phyloP scores from a whole-genome alignment of 805 yeast species.

The Monosporozyma solicola region DNA sequence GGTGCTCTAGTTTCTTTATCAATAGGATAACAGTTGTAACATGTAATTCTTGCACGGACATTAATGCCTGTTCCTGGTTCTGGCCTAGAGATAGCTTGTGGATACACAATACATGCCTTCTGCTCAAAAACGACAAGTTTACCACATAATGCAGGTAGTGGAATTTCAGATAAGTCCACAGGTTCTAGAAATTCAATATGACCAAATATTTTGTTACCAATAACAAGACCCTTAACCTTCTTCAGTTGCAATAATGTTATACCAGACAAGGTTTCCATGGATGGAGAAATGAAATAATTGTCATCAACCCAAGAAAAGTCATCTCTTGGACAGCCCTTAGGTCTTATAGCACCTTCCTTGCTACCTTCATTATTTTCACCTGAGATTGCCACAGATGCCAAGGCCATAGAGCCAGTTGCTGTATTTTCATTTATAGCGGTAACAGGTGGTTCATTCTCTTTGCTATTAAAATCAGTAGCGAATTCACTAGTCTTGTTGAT shows the following conservation, averaged over 20 bases:
- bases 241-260: constrained; percentile 58
- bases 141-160: constrained; percentile 60
- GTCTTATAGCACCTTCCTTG: background rate
- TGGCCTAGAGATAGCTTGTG: constrained; percentile 52
- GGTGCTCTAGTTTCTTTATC: constrained; percentile 62
- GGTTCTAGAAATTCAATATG: constrained; percentile 67
- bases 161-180: constrained; percentile 68
- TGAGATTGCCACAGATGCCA: background rate
- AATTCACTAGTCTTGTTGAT: background rate
- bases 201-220: constrained; percentile 73
- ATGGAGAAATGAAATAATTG: constrained; percentile 86
- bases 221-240: constrained; percentile 50
- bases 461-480: background rate
- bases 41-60: constrained; percentile 60
- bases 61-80: constrained; percentile 74
- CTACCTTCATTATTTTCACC: background rate
- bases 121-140: constrained; percentile 52
- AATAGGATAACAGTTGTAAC: constrained; percentile 80
- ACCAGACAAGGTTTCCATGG: constrained; percentile 50
- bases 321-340: constrained; percentile 13
- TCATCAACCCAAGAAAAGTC: constrained; percentile 48
- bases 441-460: background rate
- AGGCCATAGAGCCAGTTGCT: background rate
- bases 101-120: constrained; percentile 61
- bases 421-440: background rate